phyloP scores from a whole-genome alignment of 2,329 filamentous ascomycete species.

The Alternaria solani region DNA sequence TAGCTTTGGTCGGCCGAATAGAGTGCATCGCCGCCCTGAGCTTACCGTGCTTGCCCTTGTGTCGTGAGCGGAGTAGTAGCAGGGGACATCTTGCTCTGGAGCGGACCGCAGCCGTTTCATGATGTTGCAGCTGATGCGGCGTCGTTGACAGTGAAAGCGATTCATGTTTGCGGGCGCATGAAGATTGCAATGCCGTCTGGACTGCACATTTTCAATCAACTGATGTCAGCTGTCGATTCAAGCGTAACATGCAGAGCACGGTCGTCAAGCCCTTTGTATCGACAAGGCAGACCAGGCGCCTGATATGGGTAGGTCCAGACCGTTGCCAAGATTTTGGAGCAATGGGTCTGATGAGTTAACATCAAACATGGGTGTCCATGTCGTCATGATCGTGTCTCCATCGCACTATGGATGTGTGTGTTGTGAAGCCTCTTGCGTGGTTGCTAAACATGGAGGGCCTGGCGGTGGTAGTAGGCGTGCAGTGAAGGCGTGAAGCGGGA shows the following conservation, averaged over 20 bases:
- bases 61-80: constrained; percentile 1
- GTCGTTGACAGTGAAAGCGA: neutral
- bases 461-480: neutral
- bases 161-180: neutral
- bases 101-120: constrained; percentile 9
- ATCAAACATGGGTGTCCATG: constrained; percentile 15
- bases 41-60: neutral
- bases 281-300: constrained; percentile 10
- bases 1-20: constrained; percentile 1
- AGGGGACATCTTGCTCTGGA: neutral
- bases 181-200: neutral
- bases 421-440: neutral
- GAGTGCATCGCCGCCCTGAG: neutral
- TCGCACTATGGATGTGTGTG: neutral
- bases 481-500: neutral
- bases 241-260: constrained; percentile 6
- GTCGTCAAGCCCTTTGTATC: constrained; percentile 6
- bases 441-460: neutral
- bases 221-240: constrained; percentile 14
- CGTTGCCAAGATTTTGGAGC: constrained; percentile 37
- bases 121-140: neutral
- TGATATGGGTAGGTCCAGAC: constrained; percentile 24
- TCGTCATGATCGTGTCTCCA: constrained; percentile 24
- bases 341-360: constrained; percentile 13
- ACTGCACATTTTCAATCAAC: neutral